Base-by-base conservation (phyloP, 768 basidiomycete genomes). In the Kwoniella dejecticola region DNA sequence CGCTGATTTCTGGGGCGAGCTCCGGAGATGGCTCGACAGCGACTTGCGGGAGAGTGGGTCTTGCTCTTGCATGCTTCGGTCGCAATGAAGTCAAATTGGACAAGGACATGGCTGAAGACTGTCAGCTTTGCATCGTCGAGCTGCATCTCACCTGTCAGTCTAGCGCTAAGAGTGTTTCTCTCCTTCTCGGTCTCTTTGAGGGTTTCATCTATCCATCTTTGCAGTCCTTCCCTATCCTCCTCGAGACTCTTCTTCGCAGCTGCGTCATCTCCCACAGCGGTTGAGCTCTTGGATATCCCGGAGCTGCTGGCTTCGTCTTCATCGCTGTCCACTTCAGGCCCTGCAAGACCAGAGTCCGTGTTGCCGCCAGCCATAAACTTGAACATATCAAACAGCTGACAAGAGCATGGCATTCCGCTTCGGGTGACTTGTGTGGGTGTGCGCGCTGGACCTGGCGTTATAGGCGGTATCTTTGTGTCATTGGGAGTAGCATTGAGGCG, bases 301-400 rank as follows among this genome's bases (percentile, higher is more conserved):
- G 48, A 50, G n/a, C 1, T 19, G 19, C 36, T 36, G 12, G 19
- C 33, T 33, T 66, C 64, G 21, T 66, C 64, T 11, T 63, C 64
- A 4, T 66, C 62, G 36, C 42, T 52, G n/a, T 65, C 67, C 3
- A 56, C 56, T 21, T 66, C 58, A 30, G 30, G 62, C 5, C 29
- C 29, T 8, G 21, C 40, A 15, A 50, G 21, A 12, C 24, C 56
- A 8, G 29, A 44, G 13, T 58, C 60, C 24, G 52, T 50, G 13
- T 61, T 61, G 4, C 64, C 68, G 11, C 62, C 63, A 5, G 71
- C 71, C 49, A 72, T 42, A 31, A 52, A 46, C 44, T 69, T 72
- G 66, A 72, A 61, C 49, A 72, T 30, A 19, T 61, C 59, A 52
- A 72, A 72, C 10, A 72, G 38, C 31, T 72, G 63, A 30, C 42